Evolutionary conservation across 2,329 filamentous ascomycete species (phyloP), one percentile per base, ranked within the genome.

Genomic region (Penicillium hesseltinei): DNA sequence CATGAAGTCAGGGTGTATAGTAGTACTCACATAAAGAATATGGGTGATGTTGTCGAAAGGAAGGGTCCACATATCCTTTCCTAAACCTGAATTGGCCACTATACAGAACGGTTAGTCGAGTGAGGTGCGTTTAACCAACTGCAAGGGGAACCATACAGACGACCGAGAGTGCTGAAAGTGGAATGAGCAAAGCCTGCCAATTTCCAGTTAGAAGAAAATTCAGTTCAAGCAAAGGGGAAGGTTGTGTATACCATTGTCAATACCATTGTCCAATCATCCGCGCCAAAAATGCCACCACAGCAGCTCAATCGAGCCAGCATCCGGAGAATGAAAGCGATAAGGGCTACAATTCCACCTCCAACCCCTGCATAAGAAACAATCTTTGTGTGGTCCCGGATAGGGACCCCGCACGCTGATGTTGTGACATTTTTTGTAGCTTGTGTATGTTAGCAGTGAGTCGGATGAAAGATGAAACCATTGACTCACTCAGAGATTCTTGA

Each of bases 21-120:
- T 62, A 66, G 29, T 36, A 58, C 60, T 60, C 11, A 68, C 73
- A 45, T 74, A 72, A 40, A 80, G 74, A 56, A 79, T 71, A 3
- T 68, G 54, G 1, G 77, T 79, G 53, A 80, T 74, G 39, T 78
- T 65, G n/a, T 78, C 67, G 35, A 74, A 73, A 1, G 72, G 66
- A 5, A 81, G 66, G 33, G 71, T 75, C 78, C 78, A 81, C 60
- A 80, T 76, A 56, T 81, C 77, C 27, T 66, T 69, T 9, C 78
- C 78, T 5, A 80, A 69, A 2, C 78, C 78, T 42, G 69, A 56
- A 10, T 75, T 54, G 11, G 73, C 68, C 51, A 80, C 76, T 75
- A 63, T 36, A 55, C n/a, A 44, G 9, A n/a, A 47, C 21, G 11
- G 48, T 64, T 35, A 62, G 62, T 43, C 7, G 44, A 43, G 29